Conservation (phyloP, 306 rosid species). For the Dalbergia oliveri region DNA sequence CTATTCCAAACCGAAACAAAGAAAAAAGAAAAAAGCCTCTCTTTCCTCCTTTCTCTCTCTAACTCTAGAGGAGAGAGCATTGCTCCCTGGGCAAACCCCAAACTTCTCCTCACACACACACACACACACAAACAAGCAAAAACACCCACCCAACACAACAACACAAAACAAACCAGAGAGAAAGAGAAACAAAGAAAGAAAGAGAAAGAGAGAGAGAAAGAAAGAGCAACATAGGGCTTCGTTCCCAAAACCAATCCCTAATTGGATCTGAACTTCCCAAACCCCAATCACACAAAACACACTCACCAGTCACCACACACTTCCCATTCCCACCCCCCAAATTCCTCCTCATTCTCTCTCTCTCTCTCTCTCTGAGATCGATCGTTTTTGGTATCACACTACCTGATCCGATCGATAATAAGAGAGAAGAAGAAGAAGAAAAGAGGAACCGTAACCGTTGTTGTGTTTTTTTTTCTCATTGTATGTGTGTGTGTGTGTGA, state of each 20-base stretch:
- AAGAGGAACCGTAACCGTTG: no score
- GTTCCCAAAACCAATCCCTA: slow-evolving; percentile 49
- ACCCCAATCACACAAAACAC: slow-evolving; percentile 24
- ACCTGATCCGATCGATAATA: neutral
- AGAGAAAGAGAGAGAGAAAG: neutral
- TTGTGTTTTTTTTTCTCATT: slow-evolving; percentile 44
- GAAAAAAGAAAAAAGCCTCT: neutral
- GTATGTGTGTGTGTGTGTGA: neutral
- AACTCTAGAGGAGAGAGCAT: slow-evolving; percentile 42
- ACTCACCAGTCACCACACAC: neutral
- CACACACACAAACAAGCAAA: neutral
- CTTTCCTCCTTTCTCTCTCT: neutral
- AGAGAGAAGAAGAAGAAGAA: neutral
- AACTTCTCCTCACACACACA: slow-evolving; percentile 34
- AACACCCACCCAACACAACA: neutral
- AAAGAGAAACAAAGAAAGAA: neutral
- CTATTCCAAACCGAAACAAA: slow-evolving; percentile 26
- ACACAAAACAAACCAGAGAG: neutral
- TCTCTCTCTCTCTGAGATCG: neutral
- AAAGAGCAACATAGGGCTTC: slow-evolving; percentile 66
- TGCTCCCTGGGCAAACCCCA: slow-evolving; percentile 62
- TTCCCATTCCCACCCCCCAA: neutral
- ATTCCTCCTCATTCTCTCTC: no score
- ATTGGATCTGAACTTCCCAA: slow-evolving; percentile 8
- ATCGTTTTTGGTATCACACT: neutral